Conservation (phyloP, 129 eudicot species). For the Tagetes erecta region DNA sequence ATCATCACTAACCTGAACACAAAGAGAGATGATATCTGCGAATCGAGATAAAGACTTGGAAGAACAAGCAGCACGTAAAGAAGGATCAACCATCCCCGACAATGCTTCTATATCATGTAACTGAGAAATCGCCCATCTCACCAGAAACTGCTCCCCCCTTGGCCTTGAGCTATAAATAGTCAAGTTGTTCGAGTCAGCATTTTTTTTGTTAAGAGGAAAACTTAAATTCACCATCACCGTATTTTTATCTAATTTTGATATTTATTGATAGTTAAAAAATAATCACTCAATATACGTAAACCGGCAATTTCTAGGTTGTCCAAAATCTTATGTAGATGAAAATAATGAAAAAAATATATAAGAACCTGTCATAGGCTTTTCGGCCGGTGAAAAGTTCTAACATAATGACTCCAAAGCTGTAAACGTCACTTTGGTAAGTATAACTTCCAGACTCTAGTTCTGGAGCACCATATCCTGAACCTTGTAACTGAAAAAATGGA, state of each 20-base stretch:
- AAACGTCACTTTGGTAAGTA: constrained; percentile 82
- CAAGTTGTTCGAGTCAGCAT: constrained; percentile 1
- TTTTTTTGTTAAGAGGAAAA: too few species aligned
- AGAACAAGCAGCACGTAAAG: constrained; percentile 64
- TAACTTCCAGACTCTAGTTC: constrained; percentile 90
- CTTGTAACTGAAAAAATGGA: constrained; percentile 51
- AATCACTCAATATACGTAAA: not conserved
- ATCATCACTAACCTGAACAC: constrained; percentile 67
- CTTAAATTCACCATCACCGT: too few species aligned
- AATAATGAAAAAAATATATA: not conserved
- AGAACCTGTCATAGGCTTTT: constrained; percentile 83
- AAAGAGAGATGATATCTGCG: constrained; percentile 87
- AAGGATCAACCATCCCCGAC: constrained; percentile 89
- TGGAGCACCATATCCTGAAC: constrained; percentile 86
- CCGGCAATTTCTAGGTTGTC: not conserved
- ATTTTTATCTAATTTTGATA: not conserved
- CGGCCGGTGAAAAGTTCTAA: constrained; percentile 83
- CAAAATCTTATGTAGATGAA: not conserved
- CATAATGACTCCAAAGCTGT: constrained; percentile 97
- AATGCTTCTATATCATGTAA: constrained; percentile 89
- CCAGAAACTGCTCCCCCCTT: constrained; percentile 82
- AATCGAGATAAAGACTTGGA: constrained; percentile 80
- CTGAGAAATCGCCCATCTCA: constrained; percentile 85
- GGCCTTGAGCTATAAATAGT: constrained; percentile 59
- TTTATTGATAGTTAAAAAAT: not conserved